Evolutionary conservation across 331 rosid genomes (phyloP).

Genomic region (Acacia pycnantha): DNA sequence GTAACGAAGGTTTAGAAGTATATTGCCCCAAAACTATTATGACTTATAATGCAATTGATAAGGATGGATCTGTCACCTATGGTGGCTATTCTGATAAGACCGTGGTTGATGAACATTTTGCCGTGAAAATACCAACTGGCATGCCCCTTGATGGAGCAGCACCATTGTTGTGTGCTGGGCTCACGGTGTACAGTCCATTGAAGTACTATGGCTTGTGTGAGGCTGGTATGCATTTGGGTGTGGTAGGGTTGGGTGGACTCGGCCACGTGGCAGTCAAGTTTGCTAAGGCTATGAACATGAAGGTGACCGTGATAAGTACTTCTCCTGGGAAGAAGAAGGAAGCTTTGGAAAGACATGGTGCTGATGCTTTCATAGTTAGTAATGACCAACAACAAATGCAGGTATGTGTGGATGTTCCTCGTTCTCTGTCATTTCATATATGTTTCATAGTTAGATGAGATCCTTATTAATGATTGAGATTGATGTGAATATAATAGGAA

Average conservation of each 20-base stretch:
- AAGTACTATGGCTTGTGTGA: slow-evolving; percentile 11
- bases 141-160: slow-evolving; percentile 24
- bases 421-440: neutral
- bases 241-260: slow-evolving; percentile 37
- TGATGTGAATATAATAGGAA: no score
- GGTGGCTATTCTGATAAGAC: slow-evolving; percentile 38
- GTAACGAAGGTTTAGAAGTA: slow-evolving; percentile 26
- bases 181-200: slow-evolving; percentile 52
- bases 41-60: slow-evolving; percentile 3
- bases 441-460: neutral
- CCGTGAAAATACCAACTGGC: neutral
- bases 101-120: slow-evolving; percentile 33
- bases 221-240: slow-evolving; percentile 26
- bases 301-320: slow-evolving; percentile 37
- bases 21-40: slow-evolving; percentile 23
- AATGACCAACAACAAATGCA: neutral
- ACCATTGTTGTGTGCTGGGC: slow-evolving; percentile 44
- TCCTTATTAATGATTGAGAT: no score
- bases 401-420: neutral
- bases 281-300: slow-evolving; percentile 25
- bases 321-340: slow-evolving; percentile 38
- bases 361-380: neutral
- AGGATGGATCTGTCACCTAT: slow-evolving; percentile 26
- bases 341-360: slow-evolving; percentile 36
- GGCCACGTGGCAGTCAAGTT: slow-evolving; percentile 34